Percentiles rank a stretch among this genome's conserved stretches.
These are phyloP conservation scores for Ramularia endophylla DNA, from an alignment of 2,329 filamentous ascomycete species.

Conservation along the genomic window DNA sequence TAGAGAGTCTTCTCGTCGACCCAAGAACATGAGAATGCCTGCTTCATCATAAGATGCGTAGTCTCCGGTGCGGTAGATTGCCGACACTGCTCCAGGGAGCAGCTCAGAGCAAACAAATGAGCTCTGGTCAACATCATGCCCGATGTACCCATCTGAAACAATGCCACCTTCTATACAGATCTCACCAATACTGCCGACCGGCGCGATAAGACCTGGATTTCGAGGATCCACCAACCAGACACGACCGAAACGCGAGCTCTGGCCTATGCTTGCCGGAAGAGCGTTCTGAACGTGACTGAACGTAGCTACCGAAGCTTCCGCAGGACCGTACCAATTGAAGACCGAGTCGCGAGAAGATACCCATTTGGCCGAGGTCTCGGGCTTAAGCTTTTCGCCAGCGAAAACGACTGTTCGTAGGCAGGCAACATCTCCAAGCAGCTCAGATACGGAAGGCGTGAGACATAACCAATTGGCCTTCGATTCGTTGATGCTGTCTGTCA, in stretches of 20 bases:
- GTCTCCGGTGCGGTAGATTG: constrained; percentile 15
- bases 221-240: constrained; percentile 9
- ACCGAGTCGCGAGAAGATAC: constrained; percentile 14
- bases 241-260: constrained; percentile 2
- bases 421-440: constrained; percentile 3
- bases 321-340: constrained; percentile 41
- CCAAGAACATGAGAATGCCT: constrained; percentile 14
- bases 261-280: constrained; percentile 9
- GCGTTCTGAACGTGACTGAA: background rate
- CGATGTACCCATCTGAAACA: constrained; percentile 40
- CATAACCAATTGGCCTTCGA: constrained; percentile 2
- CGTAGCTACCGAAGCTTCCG: constrained; percentile 26
- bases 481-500: constrained; percentile 3
- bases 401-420: constrained; percentile 1
- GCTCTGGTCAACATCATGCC: constrained; percentile 8
- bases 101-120: background rate
- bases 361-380: background rate
- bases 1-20: constrained; percentile 3
- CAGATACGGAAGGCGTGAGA: constrained; percentile 8
- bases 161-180: constrained; percentile 41
- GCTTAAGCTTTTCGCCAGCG: constrained; percentile 8
- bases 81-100: background rate
- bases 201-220: constrained; percentile 25
- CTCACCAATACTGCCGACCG: constrained; percentile 44
- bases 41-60: constrained; percentile 10